Conservation (phyloP, 2,329 filamentous ascomycete genomes). For the Alternaria sp. region DNA sequence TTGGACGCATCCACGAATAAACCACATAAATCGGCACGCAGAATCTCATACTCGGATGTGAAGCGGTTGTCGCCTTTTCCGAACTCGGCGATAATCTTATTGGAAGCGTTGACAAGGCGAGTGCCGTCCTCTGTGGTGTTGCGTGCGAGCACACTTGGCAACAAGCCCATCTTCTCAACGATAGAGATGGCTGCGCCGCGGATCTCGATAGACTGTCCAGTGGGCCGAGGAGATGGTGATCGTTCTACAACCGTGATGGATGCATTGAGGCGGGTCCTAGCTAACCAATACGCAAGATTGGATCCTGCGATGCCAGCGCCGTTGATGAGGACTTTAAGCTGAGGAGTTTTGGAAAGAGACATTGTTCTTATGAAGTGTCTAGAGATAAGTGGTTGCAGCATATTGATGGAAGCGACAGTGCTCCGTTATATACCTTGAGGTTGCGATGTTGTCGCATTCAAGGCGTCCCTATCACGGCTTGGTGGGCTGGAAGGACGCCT, state of each 20-base stretch:
- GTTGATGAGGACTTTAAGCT: constrained; percentile 47
- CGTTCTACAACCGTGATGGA: constrained; percentile 58
- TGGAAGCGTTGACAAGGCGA: constrained; percentile 43
- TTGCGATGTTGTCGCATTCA: background rate
- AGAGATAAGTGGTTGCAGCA: too few relatives aligned
- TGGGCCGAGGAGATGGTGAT: constrained; percentile 48
- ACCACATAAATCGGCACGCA: constrained; percentile 44
- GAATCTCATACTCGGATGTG: constrained; percentile 46
- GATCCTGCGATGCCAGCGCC: constrained; percentile 54
- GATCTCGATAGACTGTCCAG: constrained; percentile 59
- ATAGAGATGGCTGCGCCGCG: constrained; percentile 54
- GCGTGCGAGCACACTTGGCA: constrained; percentile 46
- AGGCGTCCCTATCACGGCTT: constrained; percentile 1
- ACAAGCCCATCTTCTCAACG: constrained; percentile 53
- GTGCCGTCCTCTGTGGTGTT: constrained; percentile 54
- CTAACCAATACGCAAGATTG: constrained; percentile 48
- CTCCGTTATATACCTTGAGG: background rate
- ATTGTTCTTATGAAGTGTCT: constrained; percentile 7
- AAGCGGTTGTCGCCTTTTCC: constrained; percentile 33
- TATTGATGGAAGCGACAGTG: background rate
- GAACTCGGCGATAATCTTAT: constrained; percentile 30
- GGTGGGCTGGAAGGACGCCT: background rate
- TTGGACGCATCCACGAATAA: constrained; percentile 42
- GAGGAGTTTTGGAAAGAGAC: constrained; percentile 19
- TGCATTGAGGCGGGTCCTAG: constrained; percentile 38